Percentiles rank a stretch among this genome's conserved stretches.
These are phyloP conservation scores for Rhynchosporium graminicola DNA, from an alignment of 2,329 filamentous ascomycete genomes.

Conservation along the genomic window DNA sequence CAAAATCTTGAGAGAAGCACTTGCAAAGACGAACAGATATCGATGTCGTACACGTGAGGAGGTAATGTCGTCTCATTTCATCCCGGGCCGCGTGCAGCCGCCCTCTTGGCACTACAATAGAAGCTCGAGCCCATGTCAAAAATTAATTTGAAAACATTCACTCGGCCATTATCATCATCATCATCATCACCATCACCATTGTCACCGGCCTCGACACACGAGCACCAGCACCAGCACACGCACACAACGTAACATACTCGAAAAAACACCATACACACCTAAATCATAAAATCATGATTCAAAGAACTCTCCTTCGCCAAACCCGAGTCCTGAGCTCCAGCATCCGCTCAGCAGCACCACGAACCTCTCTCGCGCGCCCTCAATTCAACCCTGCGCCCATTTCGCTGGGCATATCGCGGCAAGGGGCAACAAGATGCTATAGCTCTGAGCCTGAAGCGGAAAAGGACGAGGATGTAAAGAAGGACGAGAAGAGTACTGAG, in stretches of 20 bases:
- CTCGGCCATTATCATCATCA: conserved; percentile 10
- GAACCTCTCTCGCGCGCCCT: conserved; percentile 36
- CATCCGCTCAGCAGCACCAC: conserved; percentile 32
- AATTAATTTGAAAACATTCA: conserved; percentile 21
- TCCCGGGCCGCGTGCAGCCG: conserved; percentile 7
- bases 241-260: conserved; percentile 5
- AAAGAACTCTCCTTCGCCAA: conserved; percentile 51
- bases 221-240: conserved; percentile 18
- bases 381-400: conserved; percentile 45
- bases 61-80: not conserved
- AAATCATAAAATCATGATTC: conserved; percentile 46
- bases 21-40: too few species aligned
- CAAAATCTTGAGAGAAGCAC: too few species aligned
- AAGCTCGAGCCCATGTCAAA: conserved; percentile 14
- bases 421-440: conserved; percentile 38
- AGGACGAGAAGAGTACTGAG: conserved; percentile 41
- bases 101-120: conserved; percentile 7
- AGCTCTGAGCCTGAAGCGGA: conserved; percentile 48
- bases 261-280: conserved; percentile 9
- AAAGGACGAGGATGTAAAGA: conserved; percentile 44
- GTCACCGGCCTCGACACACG: too few species aligned
- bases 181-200: not conserved
- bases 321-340: conserved; percentile 46
- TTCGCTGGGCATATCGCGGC: conserved; percentile 29
- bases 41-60: too few species aligned